Evolutionary conservation across 257 asterid species (phyloP).

Genomic region (Solanum virginianum): DNA sequence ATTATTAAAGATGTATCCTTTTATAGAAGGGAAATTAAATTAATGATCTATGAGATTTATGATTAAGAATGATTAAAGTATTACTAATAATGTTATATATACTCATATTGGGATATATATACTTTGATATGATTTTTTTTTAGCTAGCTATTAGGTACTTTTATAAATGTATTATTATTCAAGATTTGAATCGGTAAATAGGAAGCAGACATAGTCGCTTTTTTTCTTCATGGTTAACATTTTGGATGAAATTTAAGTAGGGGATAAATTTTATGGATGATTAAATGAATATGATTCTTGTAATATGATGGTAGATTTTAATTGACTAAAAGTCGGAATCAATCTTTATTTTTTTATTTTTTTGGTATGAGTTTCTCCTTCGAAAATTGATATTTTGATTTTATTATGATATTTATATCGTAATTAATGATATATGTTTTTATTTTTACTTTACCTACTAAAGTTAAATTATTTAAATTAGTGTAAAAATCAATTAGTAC

Average conservation of each 20-base stretch:
- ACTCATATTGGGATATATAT: too few relatives aligned
- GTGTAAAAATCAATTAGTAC: background rate
- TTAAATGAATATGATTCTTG: background rate
- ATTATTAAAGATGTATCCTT: background rate
- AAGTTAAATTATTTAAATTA: background rate
- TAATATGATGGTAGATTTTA: background rate
- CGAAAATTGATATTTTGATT: background rate
- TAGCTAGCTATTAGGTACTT: too few relatives aligned
- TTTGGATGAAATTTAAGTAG: background rate
- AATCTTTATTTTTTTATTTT: background rate
- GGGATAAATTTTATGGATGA: background rate
- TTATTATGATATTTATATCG: background rate
- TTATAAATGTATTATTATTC: background rate
- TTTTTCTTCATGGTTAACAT: background rate
- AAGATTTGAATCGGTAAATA: background rate
- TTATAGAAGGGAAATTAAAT: background rate
- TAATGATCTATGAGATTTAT: background rate
- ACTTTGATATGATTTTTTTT: background rate
- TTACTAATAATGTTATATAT: background rate
- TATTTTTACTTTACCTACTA: background rate
- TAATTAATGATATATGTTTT: background rate
- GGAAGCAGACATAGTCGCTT: background rate
- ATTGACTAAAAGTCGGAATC: background rate
- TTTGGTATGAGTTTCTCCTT: background rate
- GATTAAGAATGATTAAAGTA: background rate